phyloP scores from a whole-genome alignment of 1,284 basidiomycete genomes.

The Termitomyces sp. region DNA sequence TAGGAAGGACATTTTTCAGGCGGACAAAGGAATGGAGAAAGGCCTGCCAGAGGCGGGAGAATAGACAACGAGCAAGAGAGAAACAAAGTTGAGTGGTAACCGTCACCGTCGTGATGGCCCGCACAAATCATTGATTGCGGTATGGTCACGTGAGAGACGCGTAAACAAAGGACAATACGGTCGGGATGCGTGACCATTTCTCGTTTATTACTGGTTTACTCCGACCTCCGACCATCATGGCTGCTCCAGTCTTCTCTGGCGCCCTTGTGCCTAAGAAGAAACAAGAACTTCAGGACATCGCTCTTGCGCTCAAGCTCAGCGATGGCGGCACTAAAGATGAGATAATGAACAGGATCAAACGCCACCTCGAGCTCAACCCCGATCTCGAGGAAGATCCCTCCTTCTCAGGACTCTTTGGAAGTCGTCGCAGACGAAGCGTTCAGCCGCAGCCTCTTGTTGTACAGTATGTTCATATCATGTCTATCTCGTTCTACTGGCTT shows the following conservation, averaged over 20 bases:
- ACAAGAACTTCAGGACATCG: constrained; percentile 54
- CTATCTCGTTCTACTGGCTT: constrained; percentile 11
- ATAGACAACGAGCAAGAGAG: constrained; percentile 6
- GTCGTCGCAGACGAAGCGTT: constrained; percentile 35
- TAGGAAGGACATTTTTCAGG: constrained; percentile 26
- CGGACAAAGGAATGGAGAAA: constrained; percentile 15
- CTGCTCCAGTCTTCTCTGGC: constrained; percentile 36
- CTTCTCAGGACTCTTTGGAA: constrained; percentile 51
- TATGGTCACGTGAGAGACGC: constrained; percentile 27
- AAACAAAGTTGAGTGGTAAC: neutral
- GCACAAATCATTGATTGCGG: neutral
- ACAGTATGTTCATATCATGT: constrained; percentile 12
- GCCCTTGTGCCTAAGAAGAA: constrained; percentile 56
- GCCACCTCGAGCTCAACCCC: constrained; percentile 49
- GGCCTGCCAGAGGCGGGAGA: constrained; percentile 34
- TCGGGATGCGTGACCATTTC: constrained; percentile 11
- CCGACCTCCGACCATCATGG: constrained; percentile 27
- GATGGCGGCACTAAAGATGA: constrained; percentile 58
- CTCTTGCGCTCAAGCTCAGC: constrained; percentile 42
- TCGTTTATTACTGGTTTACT: constrained; percentile 16
- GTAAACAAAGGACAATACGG: constrained; percentile 28
- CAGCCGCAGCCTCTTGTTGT: constrained; percentile 30
- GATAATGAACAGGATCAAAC: constrained; percentile 50
- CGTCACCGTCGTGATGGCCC: neutral
- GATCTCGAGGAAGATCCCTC: constrained; percentile 46